Conservation (phyloP, 495 filamentous ascomycete genomes). For the Clavariopsis aquatica region DNA sequence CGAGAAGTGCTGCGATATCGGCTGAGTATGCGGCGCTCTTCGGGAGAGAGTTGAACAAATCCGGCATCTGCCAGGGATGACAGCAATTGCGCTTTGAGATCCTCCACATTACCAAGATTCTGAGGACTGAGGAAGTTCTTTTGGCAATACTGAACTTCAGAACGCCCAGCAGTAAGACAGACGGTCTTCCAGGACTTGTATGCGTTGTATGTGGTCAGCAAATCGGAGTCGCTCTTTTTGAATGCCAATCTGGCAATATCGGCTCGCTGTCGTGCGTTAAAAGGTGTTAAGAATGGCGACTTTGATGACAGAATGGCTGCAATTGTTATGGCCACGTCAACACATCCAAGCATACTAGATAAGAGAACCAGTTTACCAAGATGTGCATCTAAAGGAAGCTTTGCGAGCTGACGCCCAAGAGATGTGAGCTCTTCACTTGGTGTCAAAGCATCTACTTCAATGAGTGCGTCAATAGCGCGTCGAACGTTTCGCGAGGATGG, state of each 20-base stretch:
- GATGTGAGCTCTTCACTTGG: conserved; percentile 78
- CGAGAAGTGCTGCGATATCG: conserved; percentile 59
- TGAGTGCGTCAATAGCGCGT: conserved; percentile 83
- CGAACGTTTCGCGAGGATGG: conserved; percentile 88
- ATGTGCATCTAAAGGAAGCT: conserved; percentile 88
- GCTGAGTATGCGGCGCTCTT: conserved; percentile 67
- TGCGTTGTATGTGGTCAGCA: conserved; percentile 89
- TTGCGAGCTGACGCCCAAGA: conserved; percentile 80
- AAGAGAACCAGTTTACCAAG: conserved; percentile 89
- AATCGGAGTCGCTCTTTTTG: conserved; percentile 83
- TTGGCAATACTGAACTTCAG: conserved; percentile 82
- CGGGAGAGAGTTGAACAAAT: conserved; percentile 68
- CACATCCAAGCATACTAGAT: conserved; percentile 79
- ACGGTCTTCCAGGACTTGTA: conserved; percentile 84
- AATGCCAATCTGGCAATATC: conserved; percentile 75
- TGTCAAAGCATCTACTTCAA: conserved; percentile 91
- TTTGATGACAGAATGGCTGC: conserved; percentile 93
- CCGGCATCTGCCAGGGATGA: conserved; percentile 79
- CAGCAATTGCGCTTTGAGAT: conserved; percentile 86
- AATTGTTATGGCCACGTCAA: conserved; percentile 86
- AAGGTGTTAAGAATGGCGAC: conserved; percentile 83
- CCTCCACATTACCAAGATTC: conserved; percentile 85
- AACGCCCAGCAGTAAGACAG: conserved; percentile 62
- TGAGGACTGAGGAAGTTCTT: conserved; percentile 87
- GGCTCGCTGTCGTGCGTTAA: conserved; percentile 78